Conservation (phyloP, 768 basidiomycete genomes). For the Naganishia vishniacii region DNA sequence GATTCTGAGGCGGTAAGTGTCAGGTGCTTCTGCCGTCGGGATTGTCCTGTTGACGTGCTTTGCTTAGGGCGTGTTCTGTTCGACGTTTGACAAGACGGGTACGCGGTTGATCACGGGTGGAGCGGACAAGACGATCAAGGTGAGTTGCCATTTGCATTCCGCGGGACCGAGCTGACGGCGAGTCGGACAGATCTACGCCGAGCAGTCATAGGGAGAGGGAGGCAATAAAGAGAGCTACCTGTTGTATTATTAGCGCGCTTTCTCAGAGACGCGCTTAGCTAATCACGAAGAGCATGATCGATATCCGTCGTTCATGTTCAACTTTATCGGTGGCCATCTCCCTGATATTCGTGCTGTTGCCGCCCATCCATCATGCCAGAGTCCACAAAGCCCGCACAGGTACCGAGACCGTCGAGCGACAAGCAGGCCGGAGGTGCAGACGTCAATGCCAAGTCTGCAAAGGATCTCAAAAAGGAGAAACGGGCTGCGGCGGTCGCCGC, state of each 20-base stretch:
- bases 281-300: neutral
- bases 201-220: conserved; percentile 16
- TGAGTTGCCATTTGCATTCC: conserved; percentile 45
- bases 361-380: neutral
- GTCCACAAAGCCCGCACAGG: too few species aligned
- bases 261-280: neutral
- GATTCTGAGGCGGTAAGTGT: conserved; percentile 73
- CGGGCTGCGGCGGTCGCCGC: conserved; percentile 45
- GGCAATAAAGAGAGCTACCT: neutral
- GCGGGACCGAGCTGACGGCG: neutral
- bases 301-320: too few species aligned
- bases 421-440: conserved; percentile 4
- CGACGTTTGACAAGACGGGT: conserved; percentile 92
- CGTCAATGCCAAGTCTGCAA: conserved; percentile 30
- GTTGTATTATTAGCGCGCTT: neutral
- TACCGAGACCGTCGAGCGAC: neutral
- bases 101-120: conserved; percentile 83
- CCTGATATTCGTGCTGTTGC: too few species aligned
- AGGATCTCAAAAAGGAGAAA: conserved; percentile 47
- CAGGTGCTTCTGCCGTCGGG: neutral
- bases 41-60: conserved; percentile 17
- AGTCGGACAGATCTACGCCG: conserved; percentile 26
- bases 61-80: conserved; percentile 75
- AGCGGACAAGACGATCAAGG: conserved; percentile 99
- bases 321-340: too few species aligned